Evolutionary conservation across 75 land plant species (phyloP).

Genomic region (Chamaecyparis obtusa): DNA sequence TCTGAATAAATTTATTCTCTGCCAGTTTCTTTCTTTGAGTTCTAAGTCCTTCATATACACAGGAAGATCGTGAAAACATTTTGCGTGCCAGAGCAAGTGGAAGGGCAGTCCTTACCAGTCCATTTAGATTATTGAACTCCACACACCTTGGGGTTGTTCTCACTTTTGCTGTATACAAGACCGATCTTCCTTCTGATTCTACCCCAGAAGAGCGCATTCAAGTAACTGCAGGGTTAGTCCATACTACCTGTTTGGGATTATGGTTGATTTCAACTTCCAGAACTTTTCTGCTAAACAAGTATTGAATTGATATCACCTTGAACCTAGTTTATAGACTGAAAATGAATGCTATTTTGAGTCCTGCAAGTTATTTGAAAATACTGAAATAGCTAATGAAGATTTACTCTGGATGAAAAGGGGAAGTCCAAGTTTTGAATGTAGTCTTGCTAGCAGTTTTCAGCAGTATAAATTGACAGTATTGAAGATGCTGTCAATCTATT

Average conservation of each 20-base stretch:
- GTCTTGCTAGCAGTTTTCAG: not conserved
- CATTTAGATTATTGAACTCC: conserved; percentile 75
- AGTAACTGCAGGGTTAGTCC: conserved; percentile 71
- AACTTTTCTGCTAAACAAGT: not conserved
- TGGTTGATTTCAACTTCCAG: not conserved
- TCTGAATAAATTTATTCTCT: no score
- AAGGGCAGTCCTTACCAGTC: conserved; percentile 85
- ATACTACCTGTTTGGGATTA: not conserved
- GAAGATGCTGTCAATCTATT: not conserved
- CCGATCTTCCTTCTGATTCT: conserved; percentile 68
- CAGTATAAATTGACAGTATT: not conserved
- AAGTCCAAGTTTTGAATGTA: not conserved
- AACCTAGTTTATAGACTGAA: not conserved
- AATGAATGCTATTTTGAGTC: not conserved
- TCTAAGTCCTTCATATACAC: conserved; percentile 5
- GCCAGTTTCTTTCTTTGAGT: not conserved
- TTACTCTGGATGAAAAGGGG: not conserved
- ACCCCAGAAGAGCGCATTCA: conserved; percentile 70
- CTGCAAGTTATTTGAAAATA: not conserved
- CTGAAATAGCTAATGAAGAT: not conserved
- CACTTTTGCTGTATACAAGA: conserved; percentile 85
- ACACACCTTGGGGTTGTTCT: conserved; percentile 84
- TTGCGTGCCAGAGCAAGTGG: conserved; percentile 87
- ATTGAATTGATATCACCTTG: not conserved
- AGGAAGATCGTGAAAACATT: conserved; percentile 93